phyloP scores from a whole-genome alignment of 176 grass and related monocot genomes.

The Aegilops bicornis region DNA sequence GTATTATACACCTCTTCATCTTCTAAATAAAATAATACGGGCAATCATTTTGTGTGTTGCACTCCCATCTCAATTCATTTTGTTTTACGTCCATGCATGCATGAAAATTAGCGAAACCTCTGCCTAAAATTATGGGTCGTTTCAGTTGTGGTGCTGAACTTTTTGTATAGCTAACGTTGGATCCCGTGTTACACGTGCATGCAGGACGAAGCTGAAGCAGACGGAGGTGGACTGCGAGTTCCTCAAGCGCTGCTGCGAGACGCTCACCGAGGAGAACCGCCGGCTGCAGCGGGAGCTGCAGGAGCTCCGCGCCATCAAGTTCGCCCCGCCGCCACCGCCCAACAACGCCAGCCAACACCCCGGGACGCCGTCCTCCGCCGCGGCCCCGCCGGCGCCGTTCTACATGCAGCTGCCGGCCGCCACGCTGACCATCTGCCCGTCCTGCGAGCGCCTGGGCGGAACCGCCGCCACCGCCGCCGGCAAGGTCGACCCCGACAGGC shows the following conservation, averaged over 20 bases:
- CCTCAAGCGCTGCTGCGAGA: constrained; percentile 87
- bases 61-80: neutral
- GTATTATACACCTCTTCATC: too few relatives aligned
- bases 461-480: constrained; percentile 7
- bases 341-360: neutral
- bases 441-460: constrained; percentile 69
- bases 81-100: constrained; percentile 8
- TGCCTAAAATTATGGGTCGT: neutral
- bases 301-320: constrained; percentile 69
- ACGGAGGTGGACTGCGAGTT: constrained; percentile 92
- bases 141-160: neutral
- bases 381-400: constrained; percentile 20
- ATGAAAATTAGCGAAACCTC: neutral
- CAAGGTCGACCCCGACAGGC: constrained; percentile 44
- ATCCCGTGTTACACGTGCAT: constrained; percentile 1
- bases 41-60: too few relatives aligned
- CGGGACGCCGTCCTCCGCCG: neutral
- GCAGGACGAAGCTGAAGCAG: constrained; percentile 98
- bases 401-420: constrained; percentile 80
- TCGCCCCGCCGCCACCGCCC: constrained; percentile 12
- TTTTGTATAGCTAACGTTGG: neutral
- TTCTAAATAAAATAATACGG: too few relatives aligned
- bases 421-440: constrained; percentile 73
- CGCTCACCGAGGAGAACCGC: constrained; percentile 88
- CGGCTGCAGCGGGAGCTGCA: constrained; percentile 81